A percentile compares a stretch with the other conserved stretches of the same genome.
Evolutionary conservation across 2,329 filamentous ascomycete species (phyloP).

Genomic region (Colletotrichum cuscutae): DNA sequence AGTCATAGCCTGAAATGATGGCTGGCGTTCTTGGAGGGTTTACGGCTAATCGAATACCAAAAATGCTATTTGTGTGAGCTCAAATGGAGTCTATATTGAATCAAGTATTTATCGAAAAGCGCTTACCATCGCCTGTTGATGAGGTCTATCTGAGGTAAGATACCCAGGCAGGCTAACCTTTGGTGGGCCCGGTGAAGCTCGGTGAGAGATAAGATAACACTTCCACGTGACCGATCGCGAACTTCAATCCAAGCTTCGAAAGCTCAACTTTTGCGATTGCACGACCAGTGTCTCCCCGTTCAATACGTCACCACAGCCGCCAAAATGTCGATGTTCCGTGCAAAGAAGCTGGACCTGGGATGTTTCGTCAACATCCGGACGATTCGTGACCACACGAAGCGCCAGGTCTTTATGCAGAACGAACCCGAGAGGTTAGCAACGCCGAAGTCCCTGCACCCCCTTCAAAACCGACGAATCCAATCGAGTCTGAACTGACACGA

Average conservation of each 20-base stretch:
- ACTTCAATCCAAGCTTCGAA: constrained; percentile 16
- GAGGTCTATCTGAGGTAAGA: not conserved
- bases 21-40: constrained; percentile 27
- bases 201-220: constrained; percentile 8
- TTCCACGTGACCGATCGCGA: constrained; percentile 4
- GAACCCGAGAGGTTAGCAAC: constrained; percentile 83
- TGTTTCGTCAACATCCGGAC: constrained; percentile 88
- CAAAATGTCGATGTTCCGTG: constrained; percentile 85
- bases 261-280: constrained; percentile 1
- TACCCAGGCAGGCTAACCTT: too few relatives aligned
- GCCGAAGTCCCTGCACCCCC: not conserved
- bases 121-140: not conserved
- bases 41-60: constrained; percentile 29
- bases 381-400: constrained; percentile 96
- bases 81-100: not conserved
- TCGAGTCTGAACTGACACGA: not conserved
- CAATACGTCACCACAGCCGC: constrained; percentile 34
- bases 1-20: constrained; percentile 20
- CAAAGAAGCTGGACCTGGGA: constrained; percentile 89
- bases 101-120: not conserved
- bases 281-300: constrained; percentile 1
- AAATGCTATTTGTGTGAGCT: constrained; percentile 10
- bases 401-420: constrained; percentile 86
- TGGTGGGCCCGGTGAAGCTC: not conserved
- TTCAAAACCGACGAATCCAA: not conserved